These are phyloP conservation scores for Colletotrichum sojae DNA, from an alignment of 2,329 filamentous ascomycete species.

Conservation along the genomic window DNA sequence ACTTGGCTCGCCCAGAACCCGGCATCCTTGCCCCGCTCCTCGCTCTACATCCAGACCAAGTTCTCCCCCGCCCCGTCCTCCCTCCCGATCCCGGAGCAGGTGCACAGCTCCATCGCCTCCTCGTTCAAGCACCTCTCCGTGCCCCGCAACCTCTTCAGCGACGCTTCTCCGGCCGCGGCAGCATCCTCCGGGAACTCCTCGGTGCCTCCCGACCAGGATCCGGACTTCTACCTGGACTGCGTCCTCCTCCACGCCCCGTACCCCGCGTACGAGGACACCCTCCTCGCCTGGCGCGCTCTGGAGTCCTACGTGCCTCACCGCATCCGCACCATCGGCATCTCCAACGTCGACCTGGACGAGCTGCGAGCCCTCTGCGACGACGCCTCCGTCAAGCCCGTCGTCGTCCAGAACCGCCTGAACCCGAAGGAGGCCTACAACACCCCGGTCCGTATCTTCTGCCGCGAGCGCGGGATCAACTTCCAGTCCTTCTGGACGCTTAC, in stretches of 20 bases:
- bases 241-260: conserved; percentile 79
- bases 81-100: conserved; percentile 73
- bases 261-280: conserved; percentile 60
- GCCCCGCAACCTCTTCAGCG: conserved; percentile 18
- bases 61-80: conserved; percentile 59
- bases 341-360: conserved; percentile 75
- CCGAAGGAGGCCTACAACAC: conserved; percentile 71
- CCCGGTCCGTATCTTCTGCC: conserved; percentile 67
- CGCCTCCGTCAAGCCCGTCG: conserved; percentile 60
- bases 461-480: conserved; percentile 58
- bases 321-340: conserved; percentile 80
- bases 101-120: conserved; percentile 75
- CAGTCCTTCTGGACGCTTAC: conserved; percentile 70
- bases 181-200: background rate
- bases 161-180: background rate
- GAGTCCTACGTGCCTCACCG: conserved; percentile 75
- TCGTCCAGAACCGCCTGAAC: conserved; percentile 85
- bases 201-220: conserved; percentile 28
- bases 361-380: conserved; percentile 67
- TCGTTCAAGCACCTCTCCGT: conserved; percentile 76
- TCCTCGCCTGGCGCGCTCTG: conserved; percentile 76
- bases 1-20: conserved; percentile 38
- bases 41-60: conserved; percentile 79
- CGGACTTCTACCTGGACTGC: conserved; percentile 74
- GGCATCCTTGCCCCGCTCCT: conserved; percentile 51